Percentiles rank a stretch among this genome's conserved stretches.
Evolutionary conservation across 2,329 filamentous ascomycete genomes (phyloP).

Genomic region (Xylariaceae sp.): DNA sequence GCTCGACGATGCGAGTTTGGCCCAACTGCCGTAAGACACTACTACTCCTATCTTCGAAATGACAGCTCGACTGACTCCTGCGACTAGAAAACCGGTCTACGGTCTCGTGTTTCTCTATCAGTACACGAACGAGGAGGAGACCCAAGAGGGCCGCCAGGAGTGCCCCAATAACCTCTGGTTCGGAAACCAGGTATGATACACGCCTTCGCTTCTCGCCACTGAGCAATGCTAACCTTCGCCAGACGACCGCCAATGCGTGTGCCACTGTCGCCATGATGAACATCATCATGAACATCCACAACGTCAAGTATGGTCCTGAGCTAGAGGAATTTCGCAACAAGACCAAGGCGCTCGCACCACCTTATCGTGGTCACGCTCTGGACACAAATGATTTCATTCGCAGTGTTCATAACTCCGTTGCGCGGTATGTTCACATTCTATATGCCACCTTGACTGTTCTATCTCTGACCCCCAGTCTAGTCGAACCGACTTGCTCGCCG

Average conservation of each 20-base stretch:
- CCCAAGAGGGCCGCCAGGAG: conserved; percentile 43
- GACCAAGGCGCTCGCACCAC: conserved; percentile 63
- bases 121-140: conserved; percentile 52
- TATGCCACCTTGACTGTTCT: not conserved
- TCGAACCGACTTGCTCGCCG: conserved; percentile 69
- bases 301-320: conserved; percentile 62
- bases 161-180: conserved; percentile 77
- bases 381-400: conserved; percentile 72
- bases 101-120: conserved; percentile 88
- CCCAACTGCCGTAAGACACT: conserved; percentile 53
- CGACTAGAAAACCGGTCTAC: conserved; percentile 61
- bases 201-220: not conserved
- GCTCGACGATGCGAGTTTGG: conserved; percentile 61
- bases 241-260: conserved; percentile 80
- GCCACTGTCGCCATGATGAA: conserved; percentile 91
- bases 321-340: conserved; percentile 67
- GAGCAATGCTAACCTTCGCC: conserved; percentile 15
- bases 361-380: conserved; percentile 70
- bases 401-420: conserved; percentile 81
- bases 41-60: conserved; percentile 26
- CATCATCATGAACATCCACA: conserved; percentile 78
- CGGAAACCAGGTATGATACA: conserved; percentile 68
- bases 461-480: conserved; percentile 33
- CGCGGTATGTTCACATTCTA: conserved; percentile 44
- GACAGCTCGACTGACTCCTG: not conserved